Evolutionary conservation across 805 yeast genomes (phyloP).

Genomic region (Cyberlindnera mycetangii): DNA sequence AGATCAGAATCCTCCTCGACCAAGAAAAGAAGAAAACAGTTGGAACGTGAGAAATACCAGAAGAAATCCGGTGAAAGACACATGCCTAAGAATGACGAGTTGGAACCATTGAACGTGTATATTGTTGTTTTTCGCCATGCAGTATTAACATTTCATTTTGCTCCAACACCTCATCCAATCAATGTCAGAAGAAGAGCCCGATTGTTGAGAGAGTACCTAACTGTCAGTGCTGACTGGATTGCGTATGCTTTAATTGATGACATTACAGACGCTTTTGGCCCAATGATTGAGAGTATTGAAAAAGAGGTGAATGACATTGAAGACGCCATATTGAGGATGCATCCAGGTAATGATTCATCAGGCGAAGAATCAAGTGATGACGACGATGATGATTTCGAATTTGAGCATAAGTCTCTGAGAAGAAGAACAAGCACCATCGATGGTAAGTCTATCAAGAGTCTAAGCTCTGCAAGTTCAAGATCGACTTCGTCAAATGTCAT

Average conservation of each 20-base stretch:
- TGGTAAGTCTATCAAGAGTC: slow-evolving; percentile 24
- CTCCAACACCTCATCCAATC: slow-evolving; percentile 94
- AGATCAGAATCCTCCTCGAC: slow-evolving; percentile 25
- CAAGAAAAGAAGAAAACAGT: slow-evolving; percentile 30
- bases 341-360: slow-evolving; percentile 48
- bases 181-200: slow-evolving; percentile 94
- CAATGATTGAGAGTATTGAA: slow-evolving; percentile 91
- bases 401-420: slow-evolving; percentile 26
- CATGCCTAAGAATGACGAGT: slow-evolving; percentile 48
- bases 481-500: slow-evolving; percentile 40
- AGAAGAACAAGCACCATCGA: slow-evolving; percentile 17
- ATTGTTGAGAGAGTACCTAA: slow-evolving; percentile 78
- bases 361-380: slow-evolving; percentile 26
- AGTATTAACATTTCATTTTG: slow-evolving; percentile 88
- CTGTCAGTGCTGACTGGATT: slow-evolving; percentile 94
- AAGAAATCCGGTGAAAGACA: slow-evolving; percentile 44
- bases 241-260: slow-evolving; percentile 96
- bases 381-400: slow-evolving; percentile 36
- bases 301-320: slow-evolving; percentile 94
- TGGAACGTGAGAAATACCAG: slow-evolving; percentile 37
- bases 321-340: slow-evolving; percentile 85
- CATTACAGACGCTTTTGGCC: slow-evolving; percentile 96
- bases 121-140: slow-evolving; percentile 89
- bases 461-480: slow-evolving; percentile 30
- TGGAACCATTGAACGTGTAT: slow-evolving; percentile 89